Evolutionary conservation across 2,329 filamentous ascomycete genomes (phyloP), one percentile per base, ranked within the genome.

Genomic region (Neonectria coccinea): DNA sequence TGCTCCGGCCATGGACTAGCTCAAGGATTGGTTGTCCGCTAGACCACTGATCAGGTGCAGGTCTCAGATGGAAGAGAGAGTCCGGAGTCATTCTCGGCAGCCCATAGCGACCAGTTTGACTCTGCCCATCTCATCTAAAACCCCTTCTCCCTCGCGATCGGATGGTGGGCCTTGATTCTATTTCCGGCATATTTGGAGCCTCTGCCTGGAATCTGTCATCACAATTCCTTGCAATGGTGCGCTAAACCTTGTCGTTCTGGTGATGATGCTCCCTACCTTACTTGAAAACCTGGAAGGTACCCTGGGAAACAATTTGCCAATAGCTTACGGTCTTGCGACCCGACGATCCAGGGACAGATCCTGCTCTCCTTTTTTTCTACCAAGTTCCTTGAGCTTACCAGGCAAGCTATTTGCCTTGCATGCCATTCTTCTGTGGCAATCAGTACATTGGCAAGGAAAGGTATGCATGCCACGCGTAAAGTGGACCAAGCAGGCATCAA

Each of bases 401-500:
- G 18, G 9, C 18, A 47, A 53, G 22, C 18, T 16, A 58, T 8
- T 20, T 47, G 31, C 47, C 29, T 29, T 55, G 36, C 36, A 52
- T 55, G 20, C 39, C 2, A 57, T 62, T 50, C 50, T 53, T n/a
- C 55, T 42, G 50, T 62, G 52, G 39, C n/a, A 18, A 20, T 42
- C 18, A 27, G 42, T 47, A 39, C 12, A 60, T 47, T 56, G 54
- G 4, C 18, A 31, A 51, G 48, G 36, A 45, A 31, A 44, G 25
- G 27, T n/a, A 41, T 56, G 39, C 58, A 64, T 65, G 67, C 64
- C 70, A 62, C 68, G 63, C 70, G 63, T 71, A 67, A 58, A 63
- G 67, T 70, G 65, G 63, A 62, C 53, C 67, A 39, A 25, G 48
- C 25, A 59, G 25, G 56, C 51, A 51, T 50, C 41, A 55, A 45